Evolutionary conservation across 1,139 yeast species (phyloP), one percentile per base, ranked within the genome.

Genomic region (Yamadazyma epiphylla): DNA sequence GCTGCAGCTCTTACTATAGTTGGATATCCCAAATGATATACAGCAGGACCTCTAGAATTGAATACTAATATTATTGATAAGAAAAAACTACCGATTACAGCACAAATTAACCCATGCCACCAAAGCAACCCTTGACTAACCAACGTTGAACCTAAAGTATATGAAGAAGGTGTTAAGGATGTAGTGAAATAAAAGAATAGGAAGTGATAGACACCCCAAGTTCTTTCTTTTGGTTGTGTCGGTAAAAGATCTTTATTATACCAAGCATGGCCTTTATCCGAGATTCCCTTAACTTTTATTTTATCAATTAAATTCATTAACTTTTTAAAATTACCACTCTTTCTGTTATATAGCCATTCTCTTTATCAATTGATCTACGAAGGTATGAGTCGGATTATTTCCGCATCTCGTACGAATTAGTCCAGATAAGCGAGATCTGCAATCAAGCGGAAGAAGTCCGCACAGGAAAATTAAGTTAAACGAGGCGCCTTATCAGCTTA

Each of bases 131-230:
- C 41, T 29, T 14, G 15, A 15, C 22, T 27, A 4, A 37, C 38
- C 29, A 37, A 31, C 7, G 41, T 36, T 9, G 36, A 26, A 10
- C 39, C 39, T 15, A 36, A 27, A 8, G 38, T 29, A 19, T 37
- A 37, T 2, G 39, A 36, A 3, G 36, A 31, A 9, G 41, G 39
- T 2, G 41, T 37, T 15, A 37, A 28, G 4, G 41, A 37, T 4
- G 41, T 37, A 24, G 41, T 37, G 26, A 37, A 37, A 22, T 37
- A 37, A 25, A 37, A 37, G 23, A 37, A 37, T 17, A 37, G 25
- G 24, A 15, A 37, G 16, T 37, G 39, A 15, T 25, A 27, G 5
- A 33, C 20, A 9, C 35, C 35, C 41, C 41, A 37, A 3, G 36
- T 36, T 31, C 39, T 30, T 8, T 30, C 26, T 6, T 29, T 28